A percentile compares a stretch with the other conserved stretches of the same genome.
Conservation (phyloP, 139 green algal genomes). For the Desmodesmus armatus region DNA sequence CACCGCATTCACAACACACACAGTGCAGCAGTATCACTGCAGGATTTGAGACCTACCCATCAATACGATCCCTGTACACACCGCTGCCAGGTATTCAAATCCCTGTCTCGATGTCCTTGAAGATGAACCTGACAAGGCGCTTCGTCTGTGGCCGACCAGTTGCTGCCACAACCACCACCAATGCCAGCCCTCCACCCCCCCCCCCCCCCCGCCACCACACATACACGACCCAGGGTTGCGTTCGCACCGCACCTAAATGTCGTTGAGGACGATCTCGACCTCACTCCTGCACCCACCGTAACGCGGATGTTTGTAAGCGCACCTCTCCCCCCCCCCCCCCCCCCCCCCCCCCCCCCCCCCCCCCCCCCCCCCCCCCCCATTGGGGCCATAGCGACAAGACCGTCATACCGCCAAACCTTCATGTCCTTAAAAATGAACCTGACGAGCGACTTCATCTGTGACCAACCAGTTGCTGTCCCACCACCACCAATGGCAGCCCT, state of each 20-base stretch:
- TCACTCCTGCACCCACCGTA: too few relatives aligned
- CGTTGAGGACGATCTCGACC: conserved; percentile 76
- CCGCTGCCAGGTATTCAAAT: not conserved
- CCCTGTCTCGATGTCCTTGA: not conserved
- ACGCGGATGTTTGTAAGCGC: too few relatives aligned
- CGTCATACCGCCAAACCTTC: not conserved
- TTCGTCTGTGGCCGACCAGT: not conserved
- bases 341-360: too few relatives aligned
- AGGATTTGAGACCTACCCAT: not conserved
- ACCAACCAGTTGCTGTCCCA: not conserved
- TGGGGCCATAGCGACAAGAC: too few relatives aligned
- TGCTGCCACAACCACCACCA: not conserved
- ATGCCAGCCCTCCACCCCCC: too few relatives aligned
- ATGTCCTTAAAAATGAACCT: not conserved
- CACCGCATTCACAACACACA: not conserved
- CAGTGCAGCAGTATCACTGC: not conserved
- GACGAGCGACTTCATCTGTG: not conserved
- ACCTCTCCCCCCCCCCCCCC: too few relatives aligned
- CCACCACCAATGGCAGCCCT: not conserved
- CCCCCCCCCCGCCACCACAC: not conserved
- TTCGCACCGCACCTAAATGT: conserved; percentile 63
- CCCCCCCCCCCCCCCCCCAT: too few relatives aligned
- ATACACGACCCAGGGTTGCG: not conserved
- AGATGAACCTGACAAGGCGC: not conserved
- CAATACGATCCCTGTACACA: not conserved